Percentiles rank a stretch among this genome's conserved stretches.
Evolutionary conservation across 2,329 filamentous ascomycete species (phyloP).

Genomic region (Microdochium paspali): DNA sequence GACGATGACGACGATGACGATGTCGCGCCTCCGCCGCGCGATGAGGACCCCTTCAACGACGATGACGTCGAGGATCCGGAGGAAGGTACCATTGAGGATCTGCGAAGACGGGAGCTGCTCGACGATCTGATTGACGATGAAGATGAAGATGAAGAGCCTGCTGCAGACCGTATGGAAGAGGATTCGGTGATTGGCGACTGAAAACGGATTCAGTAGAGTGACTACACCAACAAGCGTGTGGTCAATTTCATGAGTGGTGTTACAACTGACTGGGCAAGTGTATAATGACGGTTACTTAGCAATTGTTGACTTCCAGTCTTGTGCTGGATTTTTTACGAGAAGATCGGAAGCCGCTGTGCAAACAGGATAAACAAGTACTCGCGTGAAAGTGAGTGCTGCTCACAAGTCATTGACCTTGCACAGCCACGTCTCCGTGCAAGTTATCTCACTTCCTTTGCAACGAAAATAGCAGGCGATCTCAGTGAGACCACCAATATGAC

Average conservation of each 20-base stretch:
- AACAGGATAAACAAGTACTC: background rate
- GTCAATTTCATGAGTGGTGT: background rate
- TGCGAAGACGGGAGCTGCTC: constrained; percentile 43
- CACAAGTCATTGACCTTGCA: no score
- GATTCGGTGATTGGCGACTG: constrained; percentile 4
- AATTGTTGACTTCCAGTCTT: background rate
- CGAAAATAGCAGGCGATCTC: no score
- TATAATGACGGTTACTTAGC: background rate
- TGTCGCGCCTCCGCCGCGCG: constrained; percentile 14
- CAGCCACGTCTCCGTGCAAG: no score
- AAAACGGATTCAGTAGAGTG: background rate
- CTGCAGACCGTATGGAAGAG: constrained; percentile 18
- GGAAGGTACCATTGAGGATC: constrained; percentile 50
- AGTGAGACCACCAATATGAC: no score
- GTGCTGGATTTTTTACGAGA: background rate
- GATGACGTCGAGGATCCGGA: constrained; percentile 31
- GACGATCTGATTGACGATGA: constrained; percentile 36
- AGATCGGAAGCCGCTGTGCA: no score
- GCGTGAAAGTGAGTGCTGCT: no score
- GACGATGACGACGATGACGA: constrained; percentile 31
- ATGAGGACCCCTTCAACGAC: constrained; percentile 32
- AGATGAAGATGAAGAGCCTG: constrained; percentile 26
- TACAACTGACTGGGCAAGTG: background rate
- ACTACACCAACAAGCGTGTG: background rate
- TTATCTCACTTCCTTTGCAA: no score